Percentiles rank a stretch among this genome's conserved stretches.
phyloP scores from a whole-genome alignment of 179 eudicot genomes.

The Corrigiola litoralis region DNA sequence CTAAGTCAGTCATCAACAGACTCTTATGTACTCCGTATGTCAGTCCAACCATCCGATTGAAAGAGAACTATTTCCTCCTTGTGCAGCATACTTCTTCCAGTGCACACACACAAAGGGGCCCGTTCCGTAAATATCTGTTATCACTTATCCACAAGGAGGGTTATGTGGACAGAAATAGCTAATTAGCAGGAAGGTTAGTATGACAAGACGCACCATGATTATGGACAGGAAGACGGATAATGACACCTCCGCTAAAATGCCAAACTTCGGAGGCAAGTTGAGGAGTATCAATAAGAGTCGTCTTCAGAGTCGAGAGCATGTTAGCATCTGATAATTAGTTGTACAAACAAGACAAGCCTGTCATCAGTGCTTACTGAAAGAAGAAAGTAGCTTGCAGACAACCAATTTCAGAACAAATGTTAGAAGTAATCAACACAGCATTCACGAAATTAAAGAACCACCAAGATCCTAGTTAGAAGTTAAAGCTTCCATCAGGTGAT shows the following conservation, averaged over 20 bases:
- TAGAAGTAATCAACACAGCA: not conserved
- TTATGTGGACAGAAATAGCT: conserved; percentile 14
- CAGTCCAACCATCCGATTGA: not conserved
- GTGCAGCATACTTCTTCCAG: not conserved
- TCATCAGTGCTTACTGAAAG: not conserved
- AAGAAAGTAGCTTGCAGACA: not conserved
- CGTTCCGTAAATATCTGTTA: conserved; percentile 5
- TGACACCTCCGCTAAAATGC: conserved; percentile 16
- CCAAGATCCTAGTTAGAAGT: conserved; percentile 9
- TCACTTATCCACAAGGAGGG: conserved; percentile 8
- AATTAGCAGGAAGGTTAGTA: not conserved
- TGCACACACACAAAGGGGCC: not conserved
- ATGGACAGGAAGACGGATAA: not conserved
- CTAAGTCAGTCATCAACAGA: not conserved
- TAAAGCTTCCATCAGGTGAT: conserved; percentile 2
- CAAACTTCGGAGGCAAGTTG: conserved; percentile 17
- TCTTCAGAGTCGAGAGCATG: conserved; percentile 9
- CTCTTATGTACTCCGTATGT: not conserved
- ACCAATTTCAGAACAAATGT: not conserved
- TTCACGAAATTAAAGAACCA: not conserved
- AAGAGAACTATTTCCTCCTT: not conserved
- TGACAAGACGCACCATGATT: conserved; percentile 5
- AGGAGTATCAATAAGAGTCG: not conserved
- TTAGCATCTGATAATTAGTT: not conserved
- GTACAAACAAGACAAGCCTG: not conserved